Base-by-base conservation (phyloP, 2,329 filamentous ascomycete genomes). In the Trichophyton benhamiae region DNA sequence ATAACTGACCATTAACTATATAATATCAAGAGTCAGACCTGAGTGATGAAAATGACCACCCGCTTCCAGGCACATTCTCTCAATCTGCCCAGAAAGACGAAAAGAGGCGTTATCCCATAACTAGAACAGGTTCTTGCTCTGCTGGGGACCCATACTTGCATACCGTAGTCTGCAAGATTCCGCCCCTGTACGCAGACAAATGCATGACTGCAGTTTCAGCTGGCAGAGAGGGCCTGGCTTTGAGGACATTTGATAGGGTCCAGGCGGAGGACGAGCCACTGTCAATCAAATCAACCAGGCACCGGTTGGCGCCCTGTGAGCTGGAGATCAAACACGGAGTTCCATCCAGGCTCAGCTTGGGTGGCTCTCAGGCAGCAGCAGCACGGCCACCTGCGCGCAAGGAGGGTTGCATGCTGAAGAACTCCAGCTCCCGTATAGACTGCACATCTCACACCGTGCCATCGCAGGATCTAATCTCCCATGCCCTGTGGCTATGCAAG, bases 91-190 rank as follows among this genome's bases (percentile, higher is more conserved):
- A 5, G 61, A 61, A 42, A 61, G 63, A 42, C 63, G 64, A 30
- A 65, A 65, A 15, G 59, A 65, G 3, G 46, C 38, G 57, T 62
- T 65, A 25, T 64, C 20, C 57, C 66, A 73, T 72, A 59, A 72
- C 59, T 25, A 72, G 63, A 11, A 74, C 71, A 42, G 70, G 73
- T 61, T 68, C 70, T 48, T 65, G 67, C 55, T 70, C 69, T 53
- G 67, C 1, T 27, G 25, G 25, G 25, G 25, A 6, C 5, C 41
- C 11, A 44, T 44, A n/a, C 25, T 6, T 27, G 25, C 41, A 44
- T 44, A 44, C 2, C 20, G 20, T 20, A 44, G 9, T 15, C 17
- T 44, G 13, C 41, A 44, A 15, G 13, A 17, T 44, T 15, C 17
- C 13, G 15, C 15, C 41, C 41, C 15, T 44, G 13, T 6, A 44